A percentile compares a stretch with the other conserved stretches of the same genome.
Conservation (phyloP, 345 rosid species). For the Clausena lansium region DNA sequence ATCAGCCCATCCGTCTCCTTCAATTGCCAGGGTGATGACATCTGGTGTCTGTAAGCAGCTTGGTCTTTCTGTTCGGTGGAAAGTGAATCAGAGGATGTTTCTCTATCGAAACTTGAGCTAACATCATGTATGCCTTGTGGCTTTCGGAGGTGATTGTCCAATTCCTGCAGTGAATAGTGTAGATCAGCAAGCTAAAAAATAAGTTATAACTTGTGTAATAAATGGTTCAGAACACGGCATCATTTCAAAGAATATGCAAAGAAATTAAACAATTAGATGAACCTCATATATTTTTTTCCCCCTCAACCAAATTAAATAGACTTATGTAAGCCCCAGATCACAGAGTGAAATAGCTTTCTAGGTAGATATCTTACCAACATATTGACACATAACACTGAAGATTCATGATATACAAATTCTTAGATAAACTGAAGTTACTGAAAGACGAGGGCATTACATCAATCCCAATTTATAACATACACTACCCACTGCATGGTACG, state of each 20-base stretch:
- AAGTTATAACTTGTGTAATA: neutral
- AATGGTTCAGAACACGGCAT: neutral
- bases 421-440: neutral
- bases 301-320: neutral
- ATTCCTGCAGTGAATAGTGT: constrained; percentile 46
- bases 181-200: constrained; percentile 12
- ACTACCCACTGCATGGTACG: neutral
- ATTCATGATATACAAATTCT: neutral
- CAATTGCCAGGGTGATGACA: constrained; percentile 37
- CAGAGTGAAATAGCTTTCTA: neutral
- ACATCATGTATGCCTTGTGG: constrained; percentile 35
- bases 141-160: constrained; percentile 47
- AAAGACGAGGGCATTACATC: neutral
- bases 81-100: constrained; percentile 38
- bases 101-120: constrained; percentile 47
- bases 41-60: constrained; percentile 33
- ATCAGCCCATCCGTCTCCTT: constrained; percentile 38
- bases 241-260: neutral
- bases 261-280: neutral
- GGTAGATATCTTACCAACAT: neutral
- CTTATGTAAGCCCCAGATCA: neutral
- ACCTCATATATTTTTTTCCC: neutral
- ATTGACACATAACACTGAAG: neutral
- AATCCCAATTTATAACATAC: neutral
- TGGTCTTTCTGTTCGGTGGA: constrained; percentile 59